These are phyloP conservation scores for Trichoderma oligosporum DNA, from an alignment of 2,329 filamentous ascomycete genomes.

Conservation along the genomic window DNA sequence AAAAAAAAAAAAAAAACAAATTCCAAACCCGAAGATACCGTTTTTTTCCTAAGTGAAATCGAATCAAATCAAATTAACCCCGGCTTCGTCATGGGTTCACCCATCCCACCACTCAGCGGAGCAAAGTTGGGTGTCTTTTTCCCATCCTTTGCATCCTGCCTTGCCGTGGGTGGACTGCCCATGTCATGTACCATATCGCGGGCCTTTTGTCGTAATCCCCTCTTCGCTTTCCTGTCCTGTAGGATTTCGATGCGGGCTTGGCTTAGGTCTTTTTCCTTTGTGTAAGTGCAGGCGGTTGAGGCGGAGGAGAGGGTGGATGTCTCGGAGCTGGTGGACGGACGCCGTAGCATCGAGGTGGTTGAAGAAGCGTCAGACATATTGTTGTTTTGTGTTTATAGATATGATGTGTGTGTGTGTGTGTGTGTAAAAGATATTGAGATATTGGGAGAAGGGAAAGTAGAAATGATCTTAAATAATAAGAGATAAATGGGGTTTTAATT, in stretches of 20 bases:
- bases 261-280: slow-evolving; percentile 26
- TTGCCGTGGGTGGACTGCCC: slow-evolving; percentile 32
- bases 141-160: slow-evolving; percentile 33
- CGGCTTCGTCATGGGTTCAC: slow-evolving; percentile 26
- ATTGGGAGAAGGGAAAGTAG: neutral
- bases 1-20: neutral
- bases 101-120: slow-evolving; percentile 28
- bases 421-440: neutral
- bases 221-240: slow-evolving; percentile 20
- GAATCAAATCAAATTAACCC: slow-evolving; percentile 20
- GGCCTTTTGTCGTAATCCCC: slow-evolving; percentile 33
- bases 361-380: slow-evolving; percentile 11
- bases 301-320: slow-evolving; percentile 32
- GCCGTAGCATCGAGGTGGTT: slow-evolving; percentile 23
- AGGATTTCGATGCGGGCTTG: slow-evolving; percentile 1
- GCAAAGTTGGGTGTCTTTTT: slow-evolving; percentile 29
- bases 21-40: too few relatives aligned
- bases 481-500: too few relatives aligned
- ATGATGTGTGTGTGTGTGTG: neutral
- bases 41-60: too few relatives aligned
- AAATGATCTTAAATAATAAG: too few relatives aligned
- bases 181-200: slow-evolving; percentile 34
- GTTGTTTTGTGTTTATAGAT: too few relatives aligned
- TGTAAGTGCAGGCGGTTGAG: slow-evolving; percentile 28
- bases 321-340: slow-evolving; percentile 29